Evolutionary conservation across 192 early-diverging fungal genomes (phyloP).

Genomic region (Backusella liffmaniae): DNA sequence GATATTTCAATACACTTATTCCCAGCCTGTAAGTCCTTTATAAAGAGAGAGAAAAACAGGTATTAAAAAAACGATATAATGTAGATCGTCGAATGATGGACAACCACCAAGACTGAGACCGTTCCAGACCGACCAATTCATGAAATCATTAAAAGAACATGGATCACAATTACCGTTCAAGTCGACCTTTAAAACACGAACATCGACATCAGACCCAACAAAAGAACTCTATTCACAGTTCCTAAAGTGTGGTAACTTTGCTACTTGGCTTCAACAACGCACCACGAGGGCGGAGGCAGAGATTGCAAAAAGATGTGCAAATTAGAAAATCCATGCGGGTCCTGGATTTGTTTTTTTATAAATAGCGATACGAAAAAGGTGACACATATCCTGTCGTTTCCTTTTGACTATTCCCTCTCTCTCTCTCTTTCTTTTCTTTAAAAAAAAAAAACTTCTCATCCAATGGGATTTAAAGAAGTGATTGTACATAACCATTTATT

Average conservation of each 20-base stretch:
- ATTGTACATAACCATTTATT: no score
- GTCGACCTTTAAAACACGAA: slow-evolving; percentile 48
- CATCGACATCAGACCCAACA: slow-evolving; percentile 46
- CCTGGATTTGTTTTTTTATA: slow-evolving; percentile 3
- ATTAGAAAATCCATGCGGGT: slow-evolving; percentile 1
- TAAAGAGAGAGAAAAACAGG: neutral
- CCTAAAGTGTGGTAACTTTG: slow-evolving; percentile 93
- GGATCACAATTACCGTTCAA: slow-evolving; percentile 48
- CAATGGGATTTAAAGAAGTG: no score
- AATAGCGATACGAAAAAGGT: neutral
- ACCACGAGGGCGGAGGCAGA: slow-evolving; percentile 80
- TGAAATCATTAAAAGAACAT: slow-evolving; percentile 59
- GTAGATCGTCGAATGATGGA: slow-evolving; percentile 3
- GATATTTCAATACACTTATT: slow-evolving; percentile 88
- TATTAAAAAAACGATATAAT: neutral
- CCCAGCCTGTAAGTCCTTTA: slow-evolving; percentile 51
- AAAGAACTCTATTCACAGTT: slow-evolving; percentile 87
- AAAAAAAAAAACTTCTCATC: no score
- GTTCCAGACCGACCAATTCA: slow-evolving; percentile 75
- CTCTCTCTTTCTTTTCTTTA: neutral
- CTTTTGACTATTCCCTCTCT: neutral
- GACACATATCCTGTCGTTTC: neutral
- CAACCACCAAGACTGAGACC: slow-evolving; percentile 59
- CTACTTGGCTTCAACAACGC: slow-evolving; percentile 87
- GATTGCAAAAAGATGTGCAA: slow-evolving; percentile 42